Conservation (phyloP, 371 early-diverging fungal genomes). For the Rhizopus microsporus region DNA sequence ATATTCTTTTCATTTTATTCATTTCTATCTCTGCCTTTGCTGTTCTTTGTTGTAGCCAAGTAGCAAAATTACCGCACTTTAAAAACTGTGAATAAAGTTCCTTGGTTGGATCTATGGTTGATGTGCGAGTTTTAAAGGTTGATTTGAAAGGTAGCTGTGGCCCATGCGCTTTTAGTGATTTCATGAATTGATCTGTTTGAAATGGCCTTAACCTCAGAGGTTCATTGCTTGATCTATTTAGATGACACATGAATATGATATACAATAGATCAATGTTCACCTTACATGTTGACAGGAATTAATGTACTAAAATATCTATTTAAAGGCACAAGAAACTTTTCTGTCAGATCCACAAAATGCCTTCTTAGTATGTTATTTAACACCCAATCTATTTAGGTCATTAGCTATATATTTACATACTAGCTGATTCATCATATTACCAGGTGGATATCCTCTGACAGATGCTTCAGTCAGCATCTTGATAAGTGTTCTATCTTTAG, state of each 20-base stretch:
- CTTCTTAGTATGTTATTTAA: conserved; percentile 89
- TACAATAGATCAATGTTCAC: neutral
- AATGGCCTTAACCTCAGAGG: conserved; percentile 52
- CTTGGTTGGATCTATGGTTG: conserved; percentile 44
- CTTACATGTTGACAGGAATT: conserved; percentile 67
- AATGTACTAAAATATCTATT: conserved; percentile 90
- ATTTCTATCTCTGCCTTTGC: conserved; percentile 57
- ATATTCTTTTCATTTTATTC: neutral
- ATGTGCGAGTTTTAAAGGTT: conserved; percentile 50
- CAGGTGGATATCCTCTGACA: conserved; percentile 65
- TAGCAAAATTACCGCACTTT: conserved; percentile 92
- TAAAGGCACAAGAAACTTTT: conserved; percentile 92
- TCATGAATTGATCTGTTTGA: conserved; percentile 55
- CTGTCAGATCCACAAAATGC: conserved; percentile 92
- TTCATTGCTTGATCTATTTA: conserved; percentile 13
- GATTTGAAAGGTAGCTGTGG: conserved; percentile 56
- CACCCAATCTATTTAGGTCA: conserved; percentile 51
- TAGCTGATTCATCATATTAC: conserved; percentile 21
- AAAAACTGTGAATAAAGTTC: conserved; percentile 88
- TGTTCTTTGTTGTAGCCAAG: conserved; percentile 90
- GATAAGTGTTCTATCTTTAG: conserved; percentile 73
- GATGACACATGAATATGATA: neutral
- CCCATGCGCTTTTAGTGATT: conserved; percentile 55
- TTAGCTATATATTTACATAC: neutral
- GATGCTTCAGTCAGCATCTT: conserved; percentile 71